phyloP scores from a whole-genome alignment of 306 rosid genomes.

The Boehmeria nivea region DNA sequence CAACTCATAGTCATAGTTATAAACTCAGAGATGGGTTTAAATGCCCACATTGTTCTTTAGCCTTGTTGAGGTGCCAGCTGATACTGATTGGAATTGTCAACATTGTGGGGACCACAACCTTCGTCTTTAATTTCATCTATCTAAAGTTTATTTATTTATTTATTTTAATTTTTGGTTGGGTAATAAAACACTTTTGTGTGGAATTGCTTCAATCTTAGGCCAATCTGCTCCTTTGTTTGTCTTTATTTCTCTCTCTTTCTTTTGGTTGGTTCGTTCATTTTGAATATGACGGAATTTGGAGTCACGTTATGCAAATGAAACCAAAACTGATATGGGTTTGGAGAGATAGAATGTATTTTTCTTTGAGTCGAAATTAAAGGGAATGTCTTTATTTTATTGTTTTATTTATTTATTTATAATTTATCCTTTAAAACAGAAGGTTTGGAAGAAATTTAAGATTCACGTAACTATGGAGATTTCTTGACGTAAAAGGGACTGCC shows the following conservation, averaged over 20 bases:
- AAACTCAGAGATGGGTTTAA: not conserved
- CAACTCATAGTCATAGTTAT: too few species aligned
- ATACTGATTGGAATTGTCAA: conserved; percentile 12
- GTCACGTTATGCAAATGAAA: not conserved
- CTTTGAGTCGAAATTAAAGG: not conserved
- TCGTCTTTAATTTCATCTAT: not conserved
- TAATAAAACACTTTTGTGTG: not conserved
- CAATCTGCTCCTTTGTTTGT: conserved; percentile 2
- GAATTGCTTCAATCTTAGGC: conserved; percentile 10
- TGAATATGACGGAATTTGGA: conserved; percentile 4
- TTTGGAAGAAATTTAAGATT: conserved; percentile 36
- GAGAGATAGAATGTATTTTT: not conserved
- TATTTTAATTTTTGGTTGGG: too few species aligned
- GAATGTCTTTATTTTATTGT: not conserved
- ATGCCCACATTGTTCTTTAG: conserved; percentile 3
- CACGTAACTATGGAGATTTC: conserved; percentile 46
- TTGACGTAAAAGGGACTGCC: conserved; percentile 54
- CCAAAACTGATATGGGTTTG: not conserved
- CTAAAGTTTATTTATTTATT: not conserved
- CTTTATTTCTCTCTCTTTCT: not conserved
- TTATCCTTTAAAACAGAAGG: not conserved
- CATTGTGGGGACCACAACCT: conserved; percentile 14
- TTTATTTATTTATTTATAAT: not conserved
- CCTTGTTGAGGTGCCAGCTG: conserved; percentile 29
- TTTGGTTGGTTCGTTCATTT: not conserved